These are phyloP conservation scores for Kodamaea lidongshanica DNA, from an alignment of 805 yeast species.

Conservation along the genomic window DNA sequence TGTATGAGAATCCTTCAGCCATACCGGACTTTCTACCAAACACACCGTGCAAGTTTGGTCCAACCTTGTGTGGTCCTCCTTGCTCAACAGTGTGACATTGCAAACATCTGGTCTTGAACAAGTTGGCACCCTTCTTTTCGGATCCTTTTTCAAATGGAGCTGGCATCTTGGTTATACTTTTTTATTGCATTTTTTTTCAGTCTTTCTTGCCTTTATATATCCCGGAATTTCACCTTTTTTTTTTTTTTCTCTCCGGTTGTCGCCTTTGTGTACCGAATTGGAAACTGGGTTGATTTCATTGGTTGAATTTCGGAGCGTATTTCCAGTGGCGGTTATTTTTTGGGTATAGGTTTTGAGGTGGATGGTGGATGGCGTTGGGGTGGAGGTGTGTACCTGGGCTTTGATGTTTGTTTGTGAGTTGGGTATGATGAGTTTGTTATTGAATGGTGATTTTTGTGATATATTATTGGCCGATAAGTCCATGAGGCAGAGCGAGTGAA, in stretches of 20 bases:
- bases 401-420: no score
- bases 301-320: no score
- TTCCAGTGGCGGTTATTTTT: no score
- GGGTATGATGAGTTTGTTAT: no score
- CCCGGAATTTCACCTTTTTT: no score
- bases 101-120: conserved; percentile 97
- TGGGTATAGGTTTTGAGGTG: no score
- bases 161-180: conserved; percentile 26
- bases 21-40: conserved; percentile 88
- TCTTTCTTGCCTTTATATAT: conserved; percentile 1
- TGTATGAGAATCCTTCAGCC: conserved; percentile 91
- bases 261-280: conserved; percentile 1
- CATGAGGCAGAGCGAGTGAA: no score
- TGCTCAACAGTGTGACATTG: conserved; percentile 97
- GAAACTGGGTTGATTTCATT: no score
- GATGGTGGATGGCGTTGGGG: no score
- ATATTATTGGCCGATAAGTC: no score
- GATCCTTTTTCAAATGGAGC: conserved; percentile 38
- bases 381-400: no score
- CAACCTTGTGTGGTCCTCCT: conserved; percentile 98
- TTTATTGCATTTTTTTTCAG: background rate
- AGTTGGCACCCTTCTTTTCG: conserved; percentile 85
- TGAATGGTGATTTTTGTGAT: no score
- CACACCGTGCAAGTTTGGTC: conserved; percentile 96
- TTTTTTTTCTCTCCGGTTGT: background rate